Evolutionary conservation across 805 yeast species (phyloP), one percentile per base, ranked within the genome.

Genomic region (Ogataea nitratoaversa): DNA sequence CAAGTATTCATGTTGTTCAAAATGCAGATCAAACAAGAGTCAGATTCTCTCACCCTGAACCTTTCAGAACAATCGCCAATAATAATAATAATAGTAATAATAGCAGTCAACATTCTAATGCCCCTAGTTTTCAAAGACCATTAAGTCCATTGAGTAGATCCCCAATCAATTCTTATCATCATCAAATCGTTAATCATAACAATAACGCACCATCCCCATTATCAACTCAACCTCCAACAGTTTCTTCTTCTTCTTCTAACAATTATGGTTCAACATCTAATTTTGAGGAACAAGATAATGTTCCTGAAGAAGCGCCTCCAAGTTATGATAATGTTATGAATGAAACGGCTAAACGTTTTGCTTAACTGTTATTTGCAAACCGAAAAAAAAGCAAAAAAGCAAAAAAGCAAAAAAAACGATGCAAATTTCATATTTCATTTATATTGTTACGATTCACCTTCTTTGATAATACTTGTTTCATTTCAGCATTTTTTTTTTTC

Each of bases 291-390:
- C 40, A 41, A 6, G 41, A 44, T 24, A 25, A 34, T 12, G 42
- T 31, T n/a, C 60, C 57, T 7, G 35, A 41, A 3, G 59, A 54
- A 24, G 61, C 58, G 2, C 68, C 68, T 19, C 68, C 68, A 37
- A 59, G 62, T 36, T 64, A 64, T 38, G 67, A 62, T 25, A 57
- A 57, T 20, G 66, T 59, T 7, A 60, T 64, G 60, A 53, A 47
- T 39, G 66, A 62, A 35, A 59, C 65, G 12, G 38, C 56, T 9
- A 60, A 61, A 40, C 60, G 54, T 35, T 58, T 47, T 32, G 29
- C 34, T 17, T 48, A 34, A 23, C 8, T 6, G n/a, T n/a, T n/a
- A n/a, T n/a, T n/a, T n/a, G n/a, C n/a, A n/a, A n/a, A n/a, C n/a
- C n/a, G n/a, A n/a, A n/a, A n/a, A n/a, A n/a, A n/a, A n/a, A n/a